These are phyloP conservation scores for Gnaphalium uliginosum DNA, from an alignment of 129 eudicot genomes.

Conservation along the genomic window DNA sequence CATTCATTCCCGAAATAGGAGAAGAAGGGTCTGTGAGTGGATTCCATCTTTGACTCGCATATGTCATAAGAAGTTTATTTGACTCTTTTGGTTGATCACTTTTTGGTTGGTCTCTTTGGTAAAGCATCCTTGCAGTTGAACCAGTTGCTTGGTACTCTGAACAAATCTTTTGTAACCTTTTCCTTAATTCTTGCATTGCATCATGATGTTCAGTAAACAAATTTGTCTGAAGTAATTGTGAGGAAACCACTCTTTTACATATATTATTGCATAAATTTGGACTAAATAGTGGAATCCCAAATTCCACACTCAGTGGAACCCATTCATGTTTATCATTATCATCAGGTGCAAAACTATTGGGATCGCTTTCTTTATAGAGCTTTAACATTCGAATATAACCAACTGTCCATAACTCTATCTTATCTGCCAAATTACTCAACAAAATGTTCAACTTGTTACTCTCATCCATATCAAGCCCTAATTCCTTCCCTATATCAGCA, in stretches of 20 bases:
- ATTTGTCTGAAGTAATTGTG: conserved; percentile 82
- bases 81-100: conserved; percentile 37
- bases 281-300: conserved; percentile 90
- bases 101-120: conserved; percentile 83
- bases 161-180: conserved; percentile 68
- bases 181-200: conserved; percentile 90
- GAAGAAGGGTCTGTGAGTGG: conserved; percentile 91
- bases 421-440: conserved; percentile 50
- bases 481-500: conserved; percentile 76
- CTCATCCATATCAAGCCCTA: conserved; percentile 58
- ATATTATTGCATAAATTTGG: conserved; percentile 80
- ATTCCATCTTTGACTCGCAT: conserved; percentile 97
- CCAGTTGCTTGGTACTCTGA: conserved; percentile 88
- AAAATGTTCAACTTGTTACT: conserved; percentile 52
- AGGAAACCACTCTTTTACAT: conserved; percentile 78
- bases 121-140: conserved; percentile 80
- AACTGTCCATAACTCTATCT: conserved; percentile 78
- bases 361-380: conserved; percentile 60
- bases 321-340: conserved; percentile 85
- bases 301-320: conserved; percentile 87
- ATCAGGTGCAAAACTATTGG: conserved; percentile 46
- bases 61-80: conserved; percentile 66
- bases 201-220: conserved; percentile 71
- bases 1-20: conserved; percentile 82
- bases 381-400: conserved; percentile 91